phyloP scores from a whole-genome alignment of 805 yeast species.

The Peterozyma xylosa region DNA sequence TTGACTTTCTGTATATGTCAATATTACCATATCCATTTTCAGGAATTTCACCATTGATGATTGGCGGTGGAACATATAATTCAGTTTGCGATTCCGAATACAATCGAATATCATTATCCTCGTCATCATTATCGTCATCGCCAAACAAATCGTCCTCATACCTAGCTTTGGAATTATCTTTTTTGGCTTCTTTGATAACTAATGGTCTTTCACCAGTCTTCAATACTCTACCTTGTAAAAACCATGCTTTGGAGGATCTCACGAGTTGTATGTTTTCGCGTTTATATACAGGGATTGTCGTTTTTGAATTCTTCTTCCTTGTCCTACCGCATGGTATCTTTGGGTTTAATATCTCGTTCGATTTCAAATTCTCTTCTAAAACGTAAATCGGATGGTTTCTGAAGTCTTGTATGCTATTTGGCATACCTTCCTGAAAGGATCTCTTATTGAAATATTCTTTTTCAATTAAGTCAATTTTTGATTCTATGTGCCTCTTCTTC shows the following conservation, averaged over 20 bases:
- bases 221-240: constrained; percentile 66
- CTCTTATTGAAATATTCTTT: constrained; percentile 51
- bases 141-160: constrained; percentile 18
- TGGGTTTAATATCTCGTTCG: constrained; percentile 67
- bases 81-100: constrained; percentile 80
- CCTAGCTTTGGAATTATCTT: constrained; percentile 14
- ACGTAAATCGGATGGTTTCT: constrained; percentile 83
- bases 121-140: constrained; percentile 33
- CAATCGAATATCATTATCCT: constrained; percentile 49
- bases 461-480: constrained; percentile 44
- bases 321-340: constrained; percentile 70
- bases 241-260: constrained; percentile 81
- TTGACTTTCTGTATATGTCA: constrained; percentile 67
- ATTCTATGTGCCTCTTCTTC: constrained; percentile 14
- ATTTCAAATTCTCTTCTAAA: constrained; percentile 63
- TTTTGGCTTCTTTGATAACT: constrained; percentile 30
- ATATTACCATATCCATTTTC: constrained; percentile 79
- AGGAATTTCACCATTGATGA: constrained; percentile 58
- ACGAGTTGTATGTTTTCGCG: constrained; percentile 57
- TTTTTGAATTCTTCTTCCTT: constrained; percentile 32
- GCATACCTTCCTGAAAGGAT: constrained; percentile 77
- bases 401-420: constrained; percentile 75
- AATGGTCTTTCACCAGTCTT: constrained; percentile 65
- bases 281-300: constrained; percentile 55
- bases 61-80: constrained; percentile 56